Evolutionary conservation across 1,284 basidiomycete species (phyloP).

Genomic region (Uromyces viciae-fabae): DNA sequence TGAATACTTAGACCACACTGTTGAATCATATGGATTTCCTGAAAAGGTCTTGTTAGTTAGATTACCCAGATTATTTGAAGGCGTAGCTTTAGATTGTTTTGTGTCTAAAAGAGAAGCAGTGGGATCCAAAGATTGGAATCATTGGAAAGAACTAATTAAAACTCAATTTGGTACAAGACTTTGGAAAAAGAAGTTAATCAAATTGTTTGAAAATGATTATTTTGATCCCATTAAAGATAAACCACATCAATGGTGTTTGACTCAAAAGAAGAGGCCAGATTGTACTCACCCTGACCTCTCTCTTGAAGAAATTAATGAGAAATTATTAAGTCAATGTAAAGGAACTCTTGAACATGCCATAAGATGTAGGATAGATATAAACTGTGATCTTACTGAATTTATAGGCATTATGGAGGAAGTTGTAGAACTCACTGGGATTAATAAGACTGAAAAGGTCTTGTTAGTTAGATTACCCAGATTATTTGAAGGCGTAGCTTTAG

Average conservation of each 20-base stretch:
- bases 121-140: not conserved
- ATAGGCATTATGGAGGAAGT: too few relatives aligned
- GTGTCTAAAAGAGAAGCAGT: not conserved
- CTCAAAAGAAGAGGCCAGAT: constrained; percentile 1
- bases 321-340: not conserved
- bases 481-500: too few relatives aligned
- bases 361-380: not conserved
- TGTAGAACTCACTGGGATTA: too few relatives aligned
- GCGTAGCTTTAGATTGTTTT: not conserved
- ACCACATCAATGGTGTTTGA: not conserved
- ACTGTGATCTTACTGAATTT: not conserved
- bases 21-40: too few relatives aligned
- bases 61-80: not conserved
- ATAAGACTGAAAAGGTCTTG: too few relatives aligned
- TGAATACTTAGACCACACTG: not conserved
- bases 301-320: not conserved
- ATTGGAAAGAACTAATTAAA: not conserved
- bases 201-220: not conserved
- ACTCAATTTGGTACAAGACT: not conserved
- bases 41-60: too few relatives aligned
- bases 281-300: not conserved
- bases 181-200: not conserved
- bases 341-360: not conserved
- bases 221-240: constrained; percentile 5
- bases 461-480: too few relatives aligned